Base-by-base conservation (phyloP, 371 early-diverging fungal species). In the Neoconidiobolus thromboides region DNA sequence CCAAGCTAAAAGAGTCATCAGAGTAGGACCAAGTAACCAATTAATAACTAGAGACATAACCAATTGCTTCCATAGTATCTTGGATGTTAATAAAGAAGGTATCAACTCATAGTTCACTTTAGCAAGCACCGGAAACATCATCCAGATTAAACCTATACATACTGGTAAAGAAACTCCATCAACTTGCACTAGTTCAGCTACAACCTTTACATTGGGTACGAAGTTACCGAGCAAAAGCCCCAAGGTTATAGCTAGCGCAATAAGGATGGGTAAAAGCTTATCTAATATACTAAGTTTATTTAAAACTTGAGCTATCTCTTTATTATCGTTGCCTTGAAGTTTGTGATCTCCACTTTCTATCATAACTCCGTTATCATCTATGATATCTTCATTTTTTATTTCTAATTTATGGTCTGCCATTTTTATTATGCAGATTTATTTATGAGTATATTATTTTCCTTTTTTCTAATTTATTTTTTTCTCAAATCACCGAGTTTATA, bases 51-150 rank as follows among this genome's bases (percentile, higher is more conserved):
- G 42, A 12, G 41, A 41, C 3, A 54, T 9, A 12, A 38, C 41
- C 2, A 54, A 7, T 2, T 12, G 38, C n/a, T 54, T 54, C 38
- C 39, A 52, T 26, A 38, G 9, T 3, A 7, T 81, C 36, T 50
- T 62, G 5, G 71, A 68, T 9, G 57, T 60, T 46, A 80, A 59
- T 14, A 81, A 67, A 10, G 50, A 53, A 0, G 67, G 68, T 1
- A 83, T 61, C 15, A 61, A 55, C 52, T 80, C 82, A 63, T 81
- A 85, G 61, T 74, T 70, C 6, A 85, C 76, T 62, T 79, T 78
- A 57, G 81, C 80, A 5, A 85, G 70, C 3, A 85, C 81, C 0
- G 86, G 86, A 50, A 80, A 81, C 83, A 86, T 86, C 83, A 83
- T 83, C 26, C 72, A 58, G 2, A 82, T 68, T 43, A 86, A 62